Evolutionary conservation across 2,329 filamentous ascomycete species (phyloP).

Genomic region (Ophiostoma sp.): DNA sequence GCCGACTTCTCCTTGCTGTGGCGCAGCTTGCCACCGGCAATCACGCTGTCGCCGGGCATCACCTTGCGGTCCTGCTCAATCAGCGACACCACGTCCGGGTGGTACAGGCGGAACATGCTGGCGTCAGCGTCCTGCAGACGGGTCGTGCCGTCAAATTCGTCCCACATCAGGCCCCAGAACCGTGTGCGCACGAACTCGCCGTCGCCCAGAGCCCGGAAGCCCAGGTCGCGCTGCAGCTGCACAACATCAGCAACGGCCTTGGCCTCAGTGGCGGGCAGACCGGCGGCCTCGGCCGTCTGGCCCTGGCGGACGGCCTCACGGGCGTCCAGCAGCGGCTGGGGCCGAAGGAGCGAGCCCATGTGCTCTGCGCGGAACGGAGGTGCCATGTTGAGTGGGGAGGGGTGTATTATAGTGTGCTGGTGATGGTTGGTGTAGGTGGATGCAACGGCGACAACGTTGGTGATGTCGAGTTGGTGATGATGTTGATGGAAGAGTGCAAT

Average conservation of each 20-base stretch:
- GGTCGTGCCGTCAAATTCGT: conserved; percentile 47
- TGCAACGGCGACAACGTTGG: background rate
- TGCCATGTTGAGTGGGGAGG: conserved; percentile 16
- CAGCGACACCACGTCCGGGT: conserved; percentile 55
- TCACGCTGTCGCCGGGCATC: conserved; percentile 58
- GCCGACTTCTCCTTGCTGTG: conserved; percentile 45
- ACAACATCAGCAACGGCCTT: conserved; percentile 61
- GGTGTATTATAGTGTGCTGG: background rate
- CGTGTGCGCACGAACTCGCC: conserved; percentile 55
- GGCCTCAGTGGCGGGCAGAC: conserved; percentile 56
- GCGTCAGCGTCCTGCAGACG: conserved; percentile 45
- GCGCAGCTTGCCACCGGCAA: conserved; percentile 49
- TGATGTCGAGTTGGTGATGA: background rate
- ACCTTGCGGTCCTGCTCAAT: conserved; percentile 55
- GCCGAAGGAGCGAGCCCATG: conserved; percentile 70
- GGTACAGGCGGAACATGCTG: conserved; percentile 56
- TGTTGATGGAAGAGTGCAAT: background rate
- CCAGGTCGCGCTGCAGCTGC: conserved; percentile 57
- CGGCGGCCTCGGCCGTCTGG: conserved; percentile 44
- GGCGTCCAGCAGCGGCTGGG: conserved; percentile 54
- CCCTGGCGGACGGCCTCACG: conserved; percentile 61
- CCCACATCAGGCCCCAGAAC: conserved; percentile 41
- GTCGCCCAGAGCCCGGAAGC: conserved; percentile 58
- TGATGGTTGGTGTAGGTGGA: background rate
- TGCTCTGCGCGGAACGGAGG: conserved; percentile 71